Conservation (phyloP, 345 rosid genomes). For the Gossypium arboreum region DNA sequence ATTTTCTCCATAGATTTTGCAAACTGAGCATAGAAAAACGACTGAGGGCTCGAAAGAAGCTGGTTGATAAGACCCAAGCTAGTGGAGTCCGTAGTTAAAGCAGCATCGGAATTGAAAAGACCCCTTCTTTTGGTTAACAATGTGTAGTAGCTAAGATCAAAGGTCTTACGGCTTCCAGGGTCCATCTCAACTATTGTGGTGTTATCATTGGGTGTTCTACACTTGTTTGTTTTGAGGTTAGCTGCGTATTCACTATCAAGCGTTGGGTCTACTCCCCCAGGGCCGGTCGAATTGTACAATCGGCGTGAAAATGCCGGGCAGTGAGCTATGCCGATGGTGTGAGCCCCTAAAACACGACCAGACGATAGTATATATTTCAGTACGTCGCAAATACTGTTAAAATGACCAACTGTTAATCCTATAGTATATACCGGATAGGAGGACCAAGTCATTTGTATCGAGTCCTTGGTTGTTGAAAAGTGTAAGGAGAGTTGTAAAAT, state of each 20-base stretch:
- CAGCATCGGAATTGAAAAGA: conserved; percentile 69
- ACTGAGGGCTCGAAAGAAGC: conserved; percentile 44
- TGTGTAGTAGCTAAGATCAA: conserved; percentile 67
- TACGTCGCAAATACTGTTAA: no score
- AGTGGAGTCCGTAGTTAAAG: conserved; percentile 50
- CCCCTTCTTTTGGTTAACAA: conserved; percentile 62
- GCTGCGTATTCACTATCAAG: conserved; percentile 71
- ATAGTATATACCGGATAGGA: conserved; percentile 41
- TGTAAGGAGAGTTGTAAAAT: conserved; percentile 48
- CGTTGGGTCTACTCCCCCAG: conserved; percentile 59
- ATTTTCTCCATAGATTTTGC: conserved; percentile 77
- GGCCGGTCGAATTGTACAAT: conserved; percentile 72
- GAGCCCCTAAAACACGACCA: conserved; percentile 54
- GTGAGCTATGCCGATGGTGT: conserved; percentile 72
- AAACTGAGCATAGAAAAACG: conserved; percentile 56
- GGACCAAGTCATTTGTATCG: conserved; percentile 53
- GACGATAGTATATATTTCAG: neutral
- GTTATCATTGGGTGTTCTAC: conserved; percentile 52
- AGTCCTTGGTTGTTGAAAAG: conserved; percentile 66
- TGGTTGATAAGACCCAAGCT: conserved; percentile 44
- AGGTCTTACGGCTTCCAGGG: conserved; percentile 67
- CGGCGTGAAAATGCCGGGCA: conserved; percentile 55
- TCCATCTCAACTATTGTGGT: conserved; percentile 71
- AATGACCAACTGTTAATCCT: no score
- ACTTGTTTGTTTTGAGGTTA: conserved; percentile 60